A percentile compares a stretch with the other conserved stretches of the same genome.
Evolutionary conservation across 2,329 filamentous ascomycete species (phyloP).

Genomic region (Arthrobotrys sinensis): DNA sequence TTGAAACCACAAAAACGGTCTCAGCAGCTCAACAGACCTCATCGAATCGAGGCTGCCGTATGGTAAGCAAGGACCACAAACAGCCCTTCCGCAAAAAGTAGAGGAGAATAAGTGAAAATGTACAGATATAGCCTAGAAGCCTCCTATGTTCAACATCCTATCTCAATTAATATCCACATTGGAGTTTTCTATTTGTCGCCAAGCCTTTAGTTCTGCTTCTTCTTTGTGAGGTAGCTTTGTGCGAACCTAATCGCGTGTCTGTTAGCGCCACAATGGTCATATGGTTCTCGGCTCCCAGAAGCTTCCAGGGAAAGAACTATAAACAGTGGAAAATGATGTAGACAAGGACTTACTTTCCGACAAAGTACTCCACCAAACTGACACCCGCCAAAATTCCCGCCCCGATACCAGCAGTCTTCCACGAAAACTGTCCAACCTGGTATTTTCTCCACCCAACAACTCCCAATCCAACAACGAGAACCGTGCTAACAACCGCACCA

Average conservation of each 20-base stretch:
- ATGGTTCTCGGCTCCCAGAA: neutral
- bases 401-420: constrained; percentile 48
- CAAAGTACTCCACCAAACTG: constrained; percentile 58
- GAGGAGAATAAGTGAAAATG: neutral
- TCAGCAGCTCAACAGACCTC: neutral
- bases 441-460: constrained; percentile 48
- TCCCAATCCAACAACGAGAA: constrained; percentile 36
- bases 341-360: constrained; percentile 40
- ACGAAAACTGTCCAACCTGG: constrained; percentile 41
- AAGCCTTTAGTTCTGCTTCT: constrained; percentile 46
- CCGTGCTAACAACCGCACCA: constrained; percentile 37
- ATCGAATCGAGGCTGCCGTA: neutral
- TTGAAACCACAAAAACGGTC: neutral
- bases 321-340: neutral
- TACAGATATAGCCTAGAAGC: constrained; percentile 9
- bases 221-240: constrained; percentile 38
- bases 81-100: neutral
- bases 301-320: too few species aligned
- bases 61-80: neutral
- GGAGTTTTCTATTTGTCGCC: neutral
- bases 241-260: constrained; percentile 25
- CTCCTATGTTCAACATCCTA: neutral
- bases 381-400: constrained; percentile 49
- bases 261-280: constrained; percentile 14
- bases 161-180: neutral